phyloP scores from a whole-genome alignment of 768 basidiomycete species.

The Holtermannia corniformis region DNA sequence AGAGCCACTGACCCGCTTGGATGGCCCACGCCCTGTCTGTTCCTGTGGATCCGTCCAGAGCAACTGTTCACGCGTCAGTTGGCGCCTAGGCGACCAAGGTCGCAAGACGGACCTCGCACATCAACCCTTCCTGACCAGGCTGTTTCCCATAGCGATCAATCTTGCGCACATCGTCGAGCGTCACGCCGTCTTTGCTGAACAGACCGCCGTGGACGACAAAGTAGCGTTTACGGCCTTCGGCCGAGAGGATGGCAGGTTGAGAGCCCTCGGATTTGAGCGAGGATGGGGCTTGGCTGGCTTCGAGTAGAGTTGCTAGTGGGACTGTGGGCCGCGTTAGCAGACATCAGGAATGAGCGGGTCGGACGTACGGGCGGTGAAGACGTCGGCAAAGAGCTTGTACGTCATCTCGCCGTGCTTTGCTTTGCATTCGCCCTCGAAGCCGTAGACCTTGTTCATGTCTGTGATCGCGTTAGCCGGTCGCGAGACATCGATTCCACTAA shows the following conservation, averaged over 20 bases:
- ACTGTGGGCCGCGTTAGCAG: constrained; percentile 47
- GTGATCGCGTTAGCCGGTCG: neutral
- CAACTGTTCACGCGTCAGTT: constrained; percentile 45
- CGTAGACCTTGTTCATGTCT: constrained; percentile 74
- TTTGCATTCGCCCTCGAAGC: constrained; percentile 67
- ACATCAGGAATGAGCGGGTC: neutral
- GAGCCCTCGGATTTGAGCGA: constrained; percentile 41
- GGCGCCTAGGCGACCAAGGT: neutral
- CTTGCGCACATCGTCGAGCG: constrained; percentile 81
- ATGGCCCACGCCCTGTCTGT: constrained; percentile 77
- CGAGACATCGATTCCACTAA: neutral
- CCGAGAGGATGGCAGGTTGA: constrained; percentile 59
- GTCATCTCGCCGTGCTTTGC: constrained; percentile 94
- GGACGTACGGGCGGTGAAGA: constrained; percentile 73
- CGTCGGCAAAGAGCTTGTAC: constrained; percentile 91
- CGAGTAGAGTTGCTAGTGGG: constrained; percentile 77
- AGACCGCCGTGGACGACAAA: constrained; percentile 89
- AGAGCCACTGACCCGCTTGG: constrained; percentile 64
- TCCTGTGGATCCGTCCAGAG: constrained; percentile 97
- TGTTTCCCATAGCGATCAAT: constrained; percentile 79
- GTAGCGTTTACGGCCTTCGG: constrained; percentile 73
- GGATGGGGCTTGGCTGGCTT: constrained; percentile 54
- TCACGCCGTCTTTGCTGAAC: constrained; percentile 91
- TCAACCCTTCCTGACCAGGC: constrained; percentile 87
- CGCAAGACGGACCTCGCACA: constrained; percentile 58